Base-by-base conservation (phyloP, 2,329 filamentous ascomycete genomes). In the Pezizomycotina sp. region DNA sequence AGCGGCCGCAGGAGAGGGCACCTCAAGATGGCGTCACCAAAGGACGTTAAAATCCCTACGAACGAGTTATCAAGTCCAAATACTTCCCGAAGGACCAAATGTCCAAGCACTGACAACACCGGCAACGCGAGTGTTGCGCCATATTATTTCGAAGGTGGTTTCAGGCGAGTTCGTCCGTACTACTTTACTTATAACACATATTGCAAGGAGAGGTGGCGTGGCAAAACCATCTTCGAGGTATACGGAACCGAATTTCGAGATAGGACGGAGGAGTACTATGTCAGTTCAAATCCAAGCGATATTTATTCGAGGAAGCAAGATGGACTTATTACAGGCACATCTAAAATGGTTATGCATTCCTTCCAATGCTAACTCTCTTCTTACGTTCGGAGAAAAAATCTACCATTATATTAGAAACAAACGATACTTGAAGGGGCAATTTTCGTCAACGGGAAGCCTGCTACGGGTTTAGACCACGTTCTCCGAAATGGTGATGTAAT, bases 241-340 rank as follows among this genome's bases (percentile, higher is more conserved):
- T 98, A 93, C 58, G 68, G 74, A 27, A 74, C 76, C 54, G 89
- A 98, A 58, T 98, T 98, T 55, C 72, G 89, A 49, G 89, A 98
- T 58, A 66, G 89, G 12, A 74, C 82, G 0, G 56, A 73, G 20
- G 77, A 79, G 50, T 98, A 98, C 61, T 98, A 95, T 60, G 75
- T 74, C 62, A 45, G 65, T 58, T 31, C 22, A 14, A n/a, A 27
- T 15, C 16, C 9, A 30, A 21, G 7, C 13, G 12, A 22, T 15
- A 9, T 23, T 9, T 14, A 39, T 10, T n/a, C n/a, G n/a, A n/a
- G n/a, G n/a, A n/a, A 21, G 5, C 24, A 13, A 9, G 8, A 32
- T 14, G 22, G 9, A 7, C 6, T 5, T 2, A 12, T 28, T 36
- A 12, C 25, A 40, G 30, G 42, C 12, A 22, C n/a, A n/a, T n/a